Evolutionary conservation across 2,329 filamentous ascomycete species (phyloP), one percentile per base, ranked within the genome.

Genomic region (Karstenula rhodostoma): DNA sequence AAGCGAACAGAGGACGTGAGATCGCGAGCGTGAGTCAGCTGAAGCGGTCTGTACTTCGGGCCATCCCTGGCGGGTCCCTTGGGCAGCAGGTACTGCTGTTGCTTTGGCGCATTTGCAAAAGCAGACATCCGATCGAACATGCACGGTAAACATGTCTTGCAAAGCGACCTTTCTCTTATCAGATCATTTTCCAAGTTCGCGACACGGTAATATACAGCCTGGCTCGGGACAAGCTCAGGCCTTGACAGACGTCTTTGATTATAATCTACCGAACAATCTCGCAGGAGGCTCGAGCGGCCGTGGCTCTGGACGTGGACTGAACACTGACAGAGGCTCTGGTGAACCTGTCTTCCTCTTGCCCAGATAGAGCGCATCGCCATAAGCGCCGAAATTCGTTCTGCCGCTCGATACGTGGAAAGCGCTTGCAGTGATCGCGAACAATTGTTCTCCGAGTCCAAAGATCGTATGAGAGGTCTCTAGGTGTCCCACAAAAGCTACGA

Each of bases 321-420:
- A 27, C 50, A 43, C 40, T 44, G 55, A 42, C 40, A 40, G 46
- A 53, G 56, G 53, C 42, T 60, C 64, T 66, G 67, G 37, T 40
- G 17, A 56, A 70, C 68, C 69, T 72, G 66, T 63, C 67, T 71
- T 72, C 67, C 70, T 72, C 67, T 67, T 70, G 69, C 54, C 61
- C 67, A 67, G 71, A 57, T 57, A 60, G 62, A 62, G 64, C 65
- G 71, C 66, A 62, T 54, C 65, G 65, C 60, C 65, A 57, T 67
- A 70, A 70, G 70, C 72, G 70, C 72, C 63, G 57, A 57, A 52
- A 42, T 19, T 22, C 52, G 59, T 58, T n/a, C 53, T 59, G 60
- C 63, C 57, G 53, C 62, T 62, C 59, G 65, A 55, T 58, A 33
- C 61, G 57, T 33, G 50, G 60, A 53, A 61, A 61, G 57, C 59